Base-by-base conservation (phyloP, 2,329 filamentous ascomycete species). In the Cyphellophora europaea region DNA sequence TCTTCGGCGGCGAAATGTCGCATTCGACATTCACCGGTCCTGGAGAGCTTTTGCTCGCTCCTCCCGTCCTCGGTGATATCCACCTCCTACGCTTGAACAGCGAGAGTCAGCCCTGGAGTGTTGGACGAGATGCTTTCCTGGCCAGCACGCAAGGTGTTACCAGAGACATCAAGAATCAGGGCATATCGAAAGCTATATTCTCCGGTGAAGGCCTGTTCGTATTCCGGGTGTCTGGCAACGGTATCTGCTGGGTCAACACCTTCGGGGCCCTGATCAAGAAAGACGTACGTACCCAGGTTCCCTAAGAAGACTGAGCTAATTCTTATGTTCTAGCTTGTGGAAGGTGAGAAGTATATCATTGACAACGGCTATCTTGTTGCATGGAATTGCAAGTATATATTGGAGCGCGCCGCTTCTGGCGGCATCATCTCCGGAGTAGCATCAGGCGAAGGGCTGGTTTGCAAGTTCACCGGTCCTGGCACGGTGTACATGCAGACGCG, bases 251-350 rank as follows among this genome's bases (percentile, higher is more conserved):
- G 85, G 70, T 95, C 30, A 83, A 85, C 6, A 93, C 85, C 52
- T 91, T 98, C 51, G 91, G 91, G 5, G 91, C 91, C 5, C 94
- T 98, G 42, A 85, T 96, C 43, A 74, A 82, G 52, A 96, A 96
- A 63, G 87, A 95, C 56, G 84, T 93, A 55, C 66, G 82, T 71
- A 27, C 4, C 5, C 11, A 30, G 4, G 3, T 18, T 19, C 3
- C 11, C 23, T 13, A 12, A 32, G 30, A 32, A 19, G 5, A 19
- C 21, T 4, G 11, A 25, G 13, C 33, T 28, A 39, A 33, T 27
- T 16, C 11, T 29, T 12, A n/a, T 27, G 23, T 16, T n/a, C 4
- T 30, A 65, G 62, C 54, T 64, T n/a, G 43, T 45, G 1, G 66
- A 71, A 10, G 80, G 80, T 6, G 89, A 96, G 56, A 82, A 81